Evolutionary conservation across 164 flowering plant genomes (phyloP).

Genomic region (Aristolochia californica): DNA sequence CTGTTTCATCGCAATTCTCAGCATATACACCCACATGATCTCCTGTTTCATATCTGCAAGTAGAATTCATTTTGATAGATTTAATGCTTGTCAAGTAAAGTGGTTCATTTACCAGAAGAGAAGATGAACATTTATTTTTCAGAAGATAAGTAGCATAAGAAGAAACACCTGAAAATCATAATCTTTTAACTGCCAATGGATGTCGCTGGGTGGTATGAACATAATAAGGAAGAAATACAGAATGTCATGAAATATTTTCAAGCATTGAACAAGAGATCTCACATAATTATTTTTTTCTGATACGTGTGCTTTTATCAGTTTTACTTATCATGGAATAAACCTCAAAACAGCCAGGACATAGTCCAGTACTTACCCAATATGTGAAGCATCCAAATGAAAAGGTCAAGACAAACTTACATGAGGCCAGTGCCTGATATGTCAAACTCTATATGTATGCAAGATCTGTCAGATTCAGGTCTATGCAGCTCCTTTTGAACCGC

Average conservation of each 20-base stretch:
- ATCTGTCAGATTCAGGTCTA: slow-evolving; percentile 71
- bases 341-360: too few species aligned
- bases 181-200: too few species aligned
- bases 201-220: too few species aligned
- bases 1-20: slow-evolving; percentile 60
- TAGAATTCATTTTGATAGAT: neutral
- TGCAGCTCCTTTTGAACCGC: slow-evolving; percentile 79
- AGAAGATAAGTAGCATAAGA: too few species aligned
- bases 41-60: slow-evolving; percentile 80
- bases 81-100: neutral
- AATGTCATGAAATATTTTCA: too few species aligned
- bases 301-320: too few species aligned
- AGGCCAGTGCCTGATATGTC: slow-evolving; percentile 67
- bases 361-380: too few species aligned
- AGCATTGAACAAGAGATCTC: neutral
- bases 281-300: neutral
- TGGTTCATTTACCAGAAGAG: neutral
- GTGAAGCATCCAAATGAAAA: too few species aligned
- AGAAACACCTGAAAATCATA: too few species aligned
- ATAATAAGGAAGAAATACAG: too few species aligned
- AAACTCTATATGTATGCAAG: slow-evolving; percentile 91
- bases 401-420: slow-evolving; percentile 34
- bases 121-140: neutral
- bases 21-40: slow-evolving; percentile 89
- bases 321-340: too few species aligned